These are phyloP conservation scores for Mycena citricolor DNA, from an alignment of 1,284 basidiomycete genomes.

Conservation along the genomic window DNA sequence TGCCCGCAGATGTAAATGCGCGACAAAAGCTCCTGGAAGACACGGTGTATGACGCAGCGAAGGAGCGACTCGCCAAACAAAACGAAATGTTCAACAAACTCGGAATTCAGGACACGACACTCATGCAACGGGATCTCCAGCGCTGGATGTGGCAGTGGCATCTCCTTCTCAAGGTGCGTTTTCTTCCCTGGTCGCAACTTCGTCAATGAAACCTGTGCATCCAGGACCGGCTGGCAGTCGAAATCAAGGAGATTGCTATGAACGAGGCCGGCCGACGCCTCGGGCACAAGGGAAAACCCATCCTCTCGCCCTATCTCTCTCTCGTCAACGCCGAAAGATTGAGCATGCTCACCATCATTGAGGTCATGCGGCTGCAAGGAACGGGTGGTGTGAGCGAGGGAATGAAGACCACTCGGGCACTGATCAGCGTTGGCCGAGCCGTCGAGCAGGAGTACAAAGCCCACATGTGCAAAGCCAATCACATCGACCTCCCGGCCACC, in stretches of 20 bases:
- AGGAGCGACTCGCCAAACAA: constrained; percentile 70
- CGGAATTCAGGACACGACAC: constrained; percentile 49
- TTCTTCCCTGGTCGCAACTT: background rate
- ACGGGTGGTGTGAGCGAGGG: constrained; percentile 79
- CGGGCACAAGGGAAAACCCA: constrained; percentile 11
- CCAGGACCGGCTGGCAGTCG: constrained; percentile 49
- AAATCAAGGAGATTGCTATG: constrained; percentile 52
- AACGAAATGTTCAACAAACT: constrained; percentile 58
- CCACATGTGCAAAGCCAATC: constrained; percentile 71
- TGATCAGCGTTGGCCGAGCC: constrained; percentile 82
- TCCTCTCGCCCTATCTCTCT: constrained; percentile 62
- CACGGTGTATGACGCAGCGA: constrained; percentile 82
- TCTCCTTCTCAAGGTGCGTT: constrained; percentile 42
- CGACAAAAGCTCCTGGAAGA: constrained; percentile 84
- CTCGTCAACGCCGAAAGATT: constrained; percentile 80
- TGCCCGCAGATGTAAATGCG: constrained; percentile 64
- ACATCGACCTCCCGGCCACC: constrained; percentile 51
- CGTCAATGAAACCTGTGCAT: background rate
- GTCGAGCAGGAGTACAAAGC: constrained; percentile 90
- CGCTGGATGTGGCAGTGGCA: constrained; percentile 91
- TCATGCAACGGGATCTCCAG: constrained; percentile 61
- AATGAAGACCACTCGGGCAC: constrained; percentile 87
- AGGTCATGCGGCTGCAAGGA: constrained; percentile 84
- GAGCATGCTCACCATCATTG: constrained; percentile 87
- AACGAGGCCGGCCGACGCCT: too few relatives aligned